A percentile compares a stretch with the other conserved stretches of the same genome.
phyloP scores from a whole-genome alignment of 2,329 filamentous ascomycete species.

The Colletotrichum salicis region DNA sequence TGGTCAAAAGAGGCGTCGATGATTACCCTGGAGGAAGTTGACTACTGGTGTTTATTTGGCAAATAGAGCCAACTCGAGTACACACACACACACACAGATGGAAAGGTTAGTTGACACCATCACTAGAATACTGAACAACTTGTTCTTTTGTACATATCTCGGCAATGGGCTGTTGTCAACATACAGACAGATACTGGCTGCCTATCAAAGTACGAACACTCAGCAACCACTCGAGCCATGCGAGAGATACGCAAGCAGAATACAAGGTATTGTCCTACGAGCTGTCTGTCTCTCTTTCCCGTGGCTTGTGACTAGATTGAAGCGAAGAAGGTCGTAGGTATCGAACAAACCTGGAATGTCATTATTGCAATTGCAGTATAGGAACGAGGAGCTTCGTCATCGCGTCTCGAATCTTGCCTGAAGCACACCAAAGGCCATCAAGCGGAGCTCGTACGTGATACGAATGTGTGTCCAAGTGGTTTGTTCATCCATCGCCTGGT shows the following conservation, averaged over 20 bases:
- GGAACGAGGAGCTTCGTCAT: background rate
- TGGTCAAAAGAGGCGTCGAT: background rate
- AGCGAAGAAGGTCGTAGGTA: background rate
- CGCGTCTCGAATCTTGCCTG: background rate
- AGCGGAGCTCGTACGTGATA: background rate
- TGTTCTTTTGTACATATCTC: background rate
- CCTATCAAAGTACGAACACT: background rate
- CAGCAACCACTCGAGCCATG: background rate
- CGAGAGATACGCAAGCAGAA: background rate
- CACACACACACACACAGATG: background rate
- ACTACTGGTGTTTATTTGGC: background rate
- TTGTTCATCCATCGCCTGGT: background rate
- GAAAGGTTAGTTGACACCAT: background rate
- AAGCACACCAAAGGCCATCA: too few relatives aligned
- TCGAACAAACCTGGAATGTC: background rate
- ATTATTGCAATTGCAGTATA: background rate
- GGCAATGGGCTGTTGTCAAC: background rate
- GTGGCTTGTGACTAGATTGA: background rate
- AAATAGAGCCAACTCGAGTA: background rate
- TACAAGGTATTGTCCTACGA: background rate
- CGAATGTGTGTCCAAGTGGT: background rate
- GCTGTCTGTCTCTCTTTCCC: background rate
- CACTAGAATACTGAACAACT: background rate
- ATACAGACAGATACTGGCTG: background rate
- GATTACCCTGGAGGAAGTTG: background rate